Evolutionary conservation across 768 basidiomycete species (phyloP), one percentile per base, ranked within the genome.

Genomic region (Suillus decipiens): DNA sequence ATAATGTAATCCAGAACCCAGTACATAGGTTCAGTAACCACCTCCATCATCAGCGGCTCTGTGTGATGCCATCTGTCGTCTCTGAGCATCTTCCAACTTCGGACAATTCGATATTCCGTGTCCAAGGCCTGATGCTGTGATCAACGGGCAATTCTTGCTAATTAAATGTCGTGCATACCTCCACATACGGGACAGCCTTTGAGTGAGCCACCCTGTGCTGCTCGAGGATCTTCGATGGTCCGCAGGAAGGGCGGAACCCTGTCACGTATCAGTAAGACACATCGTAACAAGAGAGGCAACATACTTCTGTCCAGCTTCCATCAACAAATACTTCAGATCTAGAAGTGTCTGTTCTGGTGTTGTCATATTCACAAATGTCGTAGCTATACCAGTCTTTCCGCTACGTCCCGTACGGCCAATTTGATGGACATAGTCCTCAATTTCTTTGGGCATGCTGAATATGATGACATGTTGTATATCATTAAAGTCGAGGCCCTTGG

Each of bases 391-490:
- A 1, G 97, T 99, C 76, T 98, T 98, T 24, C 97, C 97, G 68
- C 92, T 95, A 68, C 97, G 88, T 59, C 97, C 97, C 8, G 97
- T 99, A 64, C 97, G 91, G 33, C 97, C 97, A 67, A 99, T 99
- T 76, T 99, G 96, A 80, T 99, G 97, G 57, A 99, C 96, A 71
- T 99, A 99, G 75, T 99, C 97, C 77, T 99, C 97, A 66, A 99
- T 99, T 79, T 99, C 97, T 76, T 99, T 99, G 0, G 97, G 97
- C 97, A 99, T 99, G 36, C 92, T 89, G 75, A 96, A 99, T 66
- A 98, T 99, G 76, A 99, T 98, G 72, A 99, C 96, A 74, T 98
- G 97, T 70, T 98, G 95, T 63, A 99, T 96, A 71, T 99, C 97
- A 75, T 92, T 95, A 78, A 99, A 99, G 77, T 99, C 97, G 64